Evolutionary conservation across 2,329 filamentous ascomycete species (phyloP), one percentile per base, ranked within the genome.

Genomic region (Fusarium lyarnte): DNA sequence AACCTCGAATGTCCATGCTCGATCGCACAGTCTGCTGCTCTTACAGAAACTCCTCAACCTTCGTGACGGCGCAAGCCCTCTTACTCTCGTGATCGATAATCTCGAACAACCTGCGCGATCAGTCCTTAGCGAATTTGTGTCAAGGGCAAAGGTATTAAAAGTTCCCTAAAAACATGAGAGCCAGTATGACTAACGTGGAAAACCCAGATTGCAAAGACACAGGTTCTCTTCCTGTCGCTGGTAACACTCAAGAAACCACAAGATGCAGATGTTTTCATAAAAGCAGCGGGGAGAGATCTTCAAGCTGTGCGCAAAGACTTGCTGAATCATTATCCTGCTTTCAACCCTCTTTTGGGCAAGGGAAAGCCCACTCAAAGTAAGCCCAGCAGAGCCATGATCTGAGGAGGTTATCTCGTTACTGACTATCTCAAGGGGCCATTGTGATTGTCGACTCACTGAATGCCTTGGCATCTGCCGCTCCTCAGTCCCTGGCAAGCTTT

Each of bases 81-180:
- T 98, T 77, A 98, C 95, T 0, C 85, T 98, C 31, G 83, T 98
- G 6, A 86, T 97, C 63, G 95, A 98, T 81, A 93, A 88, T 38
- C 85, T 98, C 35, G 94, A 97, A 82, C 94, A 97, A 82, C 90
- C 91, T 31, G 93, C 91, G 11, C 87, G 85, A 35, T 91, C 91
- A 1, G 83, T 97, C 8, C 72, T 95, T 4, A 83, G 85, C 23
- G 94, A 97, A 81, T 93, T 95, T 81, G 89, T 93, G 59, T 85
- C 87, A 51, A 88, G 95, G 76, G 94, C 93, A 60, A 93, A 92
- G 85, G 93, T 93, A 75, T 12, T 3, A 39, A 29, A n/a, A 13
- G 8, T 33, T 12, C 35, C 42, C 19, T 23, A 38, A 41, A 11
- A 35, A 31, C 25, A 23, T 16, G 38, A 33, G 19, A 29, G 43